A percentile compares a stretch with the other conserved stretches of the same genome.
phyloP scores from a whole-genome alignment of 2,329 filamentous ascomycete genomes.

The Exophiala phaeomuriformis region DNA sequence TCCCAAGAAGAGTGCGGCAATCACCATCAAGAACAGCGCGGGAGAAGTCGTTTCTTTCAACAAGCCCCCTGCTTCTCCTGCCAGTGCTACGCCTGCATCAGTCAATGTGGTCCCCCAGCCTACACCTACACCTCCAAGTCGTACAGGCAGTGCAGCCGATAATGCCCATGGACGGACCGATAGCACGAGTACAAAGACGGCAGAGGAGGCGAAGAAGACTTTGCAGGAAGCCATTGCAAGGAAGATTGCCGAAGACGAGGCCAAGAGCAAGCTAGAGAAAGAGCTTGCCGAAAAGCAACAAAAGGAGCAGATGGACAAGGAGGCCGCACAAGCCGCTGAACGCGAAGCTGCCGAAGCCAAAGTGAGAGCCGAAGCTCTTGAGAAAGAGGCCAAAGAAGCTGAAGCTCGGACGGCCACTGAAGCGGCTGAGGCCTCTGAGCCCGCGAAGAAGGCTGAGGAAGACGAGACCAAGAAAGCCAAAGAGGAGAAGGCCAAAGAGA shows the following conservation, averaged over 20 bases:
- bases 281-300: constrained; percentile 31
- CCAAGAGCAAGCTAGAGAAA: constrained; percentile 37
- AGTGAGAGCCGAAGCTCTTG: constrained; percentile 27
- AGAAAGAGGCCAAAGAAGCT: constrained; percentile 34
- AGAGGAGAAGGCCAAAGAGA: constrained; percentile 16
- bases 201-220: constrained; percentile 73
- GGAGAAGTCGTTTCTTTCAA: constrained; percentile 66
- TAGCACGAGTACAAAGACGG: constrained; percentile 63
- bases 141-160: constrained; percentile 55
- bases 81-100: constrained; percentile 50
- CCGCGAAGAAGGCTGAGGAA: constrained; percentile 21
- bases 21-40: constrained; percentile 75
- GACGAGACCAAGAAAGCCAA: constrained; percentile 12
- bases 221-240: constrained; percentile 52
- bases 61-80: constrained; percentile 58
- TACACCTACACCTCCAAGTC: constrained; percentile 71
- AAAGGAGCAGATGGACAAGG: constrained; percentile 34
- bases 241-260: constrained; percentile 48
- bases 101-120: constrained; percentile 61
- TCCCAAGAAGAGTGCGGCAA: constrained; percentile 60
- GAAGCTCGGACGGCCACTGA: constrained; percentile 25
- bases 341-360: constrained; percentile 22
- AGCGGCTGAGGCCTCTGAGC: constrained; percentile 11
- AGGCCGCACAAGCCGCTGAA: constrained; percentile 37
- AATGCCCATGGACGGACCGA: constrained; percentile 64